Base-by-base conservation (phyloP, 2,329 filamentous ascomycete genomes). In the Periconia sp. region DNA sequence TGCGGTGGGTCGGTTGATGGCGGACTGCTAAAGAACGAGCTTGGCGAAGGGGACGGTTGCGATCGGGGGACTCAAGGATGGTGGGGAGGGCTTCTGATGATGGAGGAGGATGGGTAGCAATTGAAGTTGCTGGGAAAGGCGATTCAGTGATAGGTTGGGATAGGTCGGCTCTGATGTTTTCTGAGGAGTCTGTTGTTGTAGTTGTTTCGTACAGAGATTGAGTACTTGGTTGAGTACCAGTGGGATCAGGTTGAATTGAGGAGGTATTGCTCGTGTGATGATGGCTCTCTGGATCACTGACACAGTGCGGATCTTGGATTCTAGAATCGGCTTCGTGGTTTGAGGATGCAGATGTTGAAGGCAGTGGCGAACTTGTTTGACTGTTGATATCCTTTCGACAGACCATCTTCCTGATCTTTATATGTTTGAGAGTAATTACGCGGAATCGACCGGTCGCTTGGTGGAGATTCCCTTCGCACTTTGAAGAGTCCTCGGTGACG, bases 361-460 rank as follows among this genome's bases (percentile, higher is more conserved):
- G 47, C 50, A 44, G 43, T 37, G 33, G 33, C 13, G 33, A n/a
- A 37, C 3, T 31, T 15, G 20, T 40, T 37, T 50, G 47, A 45
- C 45, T 55, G 46, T 54, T 52, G 54, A 61, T 59, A 46, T 49
- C 42, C 9, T 31, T 14, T 41, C 47, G 33, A 50, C 43, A 55
- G 61, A 56, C 56, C 27, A 40, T 35, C 27, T 9, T 49, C 49
- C 61, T 54, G 56, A 47, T 58, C 67, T 72, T 69, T 72, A 71
- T 63, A 46, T 46, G 44, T 35, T 35, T 50, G 11, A 37, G 33
- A 37, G 33, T 14, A 3, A 37, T 37, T 13, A 37, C 6, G 15
- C 33, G 11, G 33, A 11, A 37, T 37, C 15, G 33, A 3, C 33
- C 33, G 11, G 10, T 6, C 15, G 5, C 33, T 37, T n/a, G 33